Base-by-base conservation (phyloP, 2,329 filamentous ascomycete species). In the Penicillium sp. region DNA sequence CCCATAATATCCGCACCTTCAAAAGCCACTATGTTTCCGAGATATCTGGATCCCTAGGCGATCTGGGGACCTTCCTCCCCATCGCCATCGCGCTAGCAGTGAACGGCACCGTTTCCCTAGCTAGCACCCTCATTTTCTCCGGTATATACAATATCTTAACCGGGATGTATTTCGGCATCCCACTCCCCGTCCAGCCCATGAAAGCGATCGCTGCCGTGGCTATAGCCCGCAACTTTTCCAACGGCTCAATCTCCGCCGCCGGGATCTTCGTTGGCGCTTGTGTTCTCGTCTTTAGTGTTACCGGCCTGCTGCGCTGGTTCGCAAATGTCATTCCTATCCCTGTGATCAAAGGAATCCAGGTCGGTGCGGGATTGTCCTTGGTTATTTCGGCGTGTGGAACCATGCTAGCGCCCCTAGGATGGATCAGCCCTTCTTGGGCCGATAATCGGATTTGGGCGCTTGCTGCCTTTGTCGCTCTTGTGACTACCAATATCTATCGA, bases 291-390 rank as follows among this genome's bases (percentile, higher is more conserved):
- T 86, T 97, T 71, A 93, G 89, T 68, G 70, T 87, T 5, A 96
- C 91, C 0, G 91, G 93, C 0, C 76, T 95, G n/a, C 79, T 97
- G 31, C 82, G 82, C 56, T 89, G 86, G 82, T 86, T 91, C 51
- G 87, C 90, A 9, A 77, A 80, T n/a, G 80, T 87, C 14, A 89
- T 96, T 9, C 93, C 93, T 0, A 85, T 93, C 14, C 90, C 93
- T 0, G 89, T 98, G 0, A 88, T 98, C 52, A 96, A 96, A 71
- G 93, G 93, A 29, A 97, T 98, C 63, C 95, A 98, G 75, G 86
- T 97, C 48, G 93, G 93, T 37, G 93, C 93, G 5, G 93, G 93
- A 1, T 79, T 98, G 48, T 91, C 89, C 16, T 82, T 98, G 16
- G 84, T 92, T 53, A 82, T 96, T 56, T 89, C 90, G 13, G 90